These are phyloP conservation scores for Sarocladium brachiariae DNA, from an alignment of 2,329 filamentous ascomycete genomes.

Conservation along the genomic window DNA sequence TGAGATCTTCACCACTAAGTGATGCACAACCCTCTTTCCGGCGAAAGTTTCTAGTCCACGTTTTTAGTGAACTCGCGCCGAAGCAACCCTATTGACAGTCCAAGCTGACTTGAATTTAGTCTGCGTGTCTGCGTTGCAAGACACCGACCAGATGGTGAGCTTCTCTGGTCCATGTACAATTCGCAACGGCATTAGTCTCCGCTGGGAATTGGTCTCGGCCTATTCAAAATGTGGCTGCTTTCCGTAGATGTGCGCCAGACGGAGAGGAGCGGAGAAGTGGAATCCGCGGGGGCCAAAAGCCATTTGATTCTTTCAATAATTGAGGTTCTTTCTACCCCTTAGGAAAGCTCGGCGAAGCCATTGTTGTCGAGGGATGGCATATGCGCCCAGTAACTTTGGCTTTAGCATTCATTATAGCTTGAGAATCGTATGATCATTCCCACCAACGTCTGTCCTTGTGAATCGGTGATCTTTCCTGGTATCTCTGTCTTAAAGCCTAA, in stretches of 20 bases:
- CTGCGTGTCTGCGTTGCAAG: not conserved
- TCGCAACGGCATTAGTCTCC: not conserved
- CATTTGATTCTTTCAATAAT: not conserved
- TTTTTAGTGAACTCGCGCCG: not conserved
- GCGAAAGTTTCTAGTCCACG: not conserved
- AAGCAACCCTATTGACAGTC: constrained; percentile 4
- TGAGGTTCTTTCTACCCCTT: not conserved
- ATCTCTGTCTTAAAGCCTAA: too few relatives aligned
- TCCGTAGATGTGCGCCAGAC: not conserved
- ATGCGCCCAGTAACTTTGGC: not conserved
- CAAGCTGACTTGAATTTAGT: not conserved
- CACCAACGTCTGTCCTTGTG: too few relatives aligned
- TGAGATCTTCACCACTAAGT: too few relatives aligned
- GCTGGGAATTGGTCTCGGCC: not conserved
- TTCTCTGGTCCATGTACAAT: not conserved
- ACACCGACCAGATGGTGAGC: not conserved
- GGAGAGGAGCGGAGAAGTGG: constrained; percentile 1
- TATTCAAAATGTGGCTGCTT: not conserved
- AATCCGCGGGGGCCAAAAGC: not conserved
- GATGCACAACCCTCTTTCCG: not conserved
- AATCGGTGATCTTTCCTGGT: too few relatives aligned
- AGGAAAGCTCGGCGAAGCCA: too few relatives aligned
- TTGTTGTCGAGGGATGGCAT: too few relatives aligned
- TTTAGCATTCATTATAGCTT: not conserved
- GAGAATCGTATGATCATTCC: not conserved